Evolutionary conservation across 805 yeast species (phyloP).

Genomic region (Pichia occidentalis): DNA sequence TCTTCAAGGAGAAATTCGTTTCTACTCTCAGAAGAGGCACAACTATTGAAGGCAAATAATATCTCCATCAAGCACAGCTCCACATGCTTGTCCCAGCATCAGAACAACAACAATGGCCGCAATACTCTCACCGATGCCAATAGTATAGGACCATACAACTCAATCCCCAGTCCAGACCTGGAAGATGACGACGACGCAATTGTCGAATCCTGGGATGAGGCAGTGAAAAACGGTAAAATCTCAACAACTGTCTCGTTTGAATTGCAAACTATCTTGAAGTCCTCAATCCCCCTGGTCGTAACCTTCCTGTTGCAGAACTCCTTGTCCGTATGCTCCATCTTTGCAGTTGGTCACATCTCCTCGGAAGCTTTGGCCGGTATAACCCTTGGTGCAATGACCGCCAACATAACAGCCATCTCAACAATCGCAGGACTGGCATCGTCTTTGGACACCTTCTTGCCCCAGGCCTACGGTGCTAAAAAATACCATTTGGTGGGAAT

Average conservation of each 20-base stretch:
- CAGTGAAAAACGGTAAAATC: slow-evolving; percentile 35
- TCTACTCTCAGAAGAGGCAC: slow-evolving; percentile 26
- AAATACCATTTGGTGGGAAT: slow-evolving; percentile 62
- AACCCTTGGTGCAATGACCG: slow-evolving; percentile 69
- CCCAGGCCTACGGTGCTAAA: slow-evolving; percentile 70
- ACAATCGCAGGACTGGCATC: slow-evolving; percentile 76
- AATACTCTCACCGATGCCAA: neutral
- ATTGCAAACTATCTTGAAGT: slow-evolving; percentile 32
- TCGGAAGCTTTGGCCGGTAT: slow-evolving; percentile 69
- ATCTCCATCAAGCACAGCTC: neutral
- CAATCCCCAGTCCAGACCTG: too few species aligned
- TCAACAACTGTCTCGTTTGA: slow-evolving; percentile 37
- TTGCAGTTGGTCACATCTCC: slow-evolving; percentile 71
- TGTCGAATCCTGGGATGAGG: slow-evolving; percentile 30
- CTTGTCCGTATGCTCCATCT: slow-evolving; percentile 67
- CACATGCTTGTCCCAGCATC: neutral
- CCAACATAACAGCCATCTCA: slow-evolving; percentile 69
- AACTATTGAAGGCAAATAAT: slow-evolving; percentile 22
- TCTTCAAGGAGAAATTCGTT: slow-evolving; percentile 6
- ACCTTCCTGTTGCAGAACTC: slow-evolving; percentile 70
- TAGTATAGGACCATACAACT: too few species aligned
- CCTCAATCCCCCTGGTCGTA: slow-evolving; percentile 52
- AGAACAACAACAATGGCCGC: slow-evolving; percentile 9
- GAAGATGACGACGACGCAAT: slow-evolving; percentile 21
- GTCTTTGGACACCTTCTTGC: slow-evolving; percentile 68